A percentile compares a stretch with the other conserved stretches of the same genome.
Conservation (phyloP, 768 basidiomycete species). For the Tricholoma terreum region DNA sequence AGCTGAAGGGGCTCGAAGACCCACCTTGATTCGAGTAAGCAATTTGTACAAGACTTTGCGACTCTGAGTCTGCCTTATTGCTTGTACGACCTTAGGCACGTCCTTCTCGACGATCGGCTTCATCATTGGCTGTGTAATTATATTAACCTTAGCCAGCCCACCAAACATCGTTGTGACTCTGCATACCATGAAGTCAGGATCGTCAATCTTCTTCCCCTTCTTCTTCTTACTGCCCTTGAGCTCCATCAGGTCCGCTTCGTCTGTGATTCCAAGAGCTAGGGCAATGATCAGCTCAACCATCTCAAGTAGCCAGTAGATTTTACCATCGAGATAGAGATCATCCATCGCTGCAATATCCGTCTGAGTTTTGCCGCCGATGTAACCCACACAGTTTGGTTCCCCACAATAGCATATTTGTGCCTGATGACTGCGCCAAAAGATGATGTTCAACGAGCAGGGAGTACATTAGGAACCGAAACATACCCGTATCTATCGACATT, state of each 20-base stretch:
- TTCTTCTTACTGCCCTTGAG: slow-evolving; percentile 94
- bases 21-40: slow-evolving; percentile 79
- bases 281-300: background rate
- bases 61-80: slow-evolving; percentile 84
- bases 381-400: slow-evolving; percentile 92
- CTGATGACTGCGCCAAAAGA: slow-evolving; percentile 63
- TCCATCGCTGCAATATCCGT: slow-evolving; percentile 95
- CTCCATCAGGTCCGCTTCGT: slow-evolving; percentile 79
- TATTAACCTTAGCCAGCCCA: background rate
- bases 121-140: slow-evolving; percentile 58
- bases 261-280: slow-evolving; percentile 87
- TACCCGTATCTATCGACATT: slow-evolving; percentile 99
- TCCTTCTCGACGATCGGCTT: slow-evolving; percentile 75
- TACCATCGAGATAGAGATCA: slow-evolving; percentile 91
- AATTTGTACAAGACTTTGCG: slow-evolving; percentile 80
- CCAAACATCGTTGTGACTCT: background rate
- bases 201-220: slow-evolving; percentile 90
- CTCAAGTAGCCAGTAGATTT: slow-evolving; percentile 10
- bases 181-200: slow-evolving; percentile 80
- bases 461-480: slow-evolving; percentile 23
- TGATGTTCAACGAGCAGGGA: background rate
- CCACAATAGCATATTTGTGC: slow-evolving; percentile 95
- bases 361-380: slow-evolving; percentile 97
- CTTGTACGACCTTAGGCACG: slow-evolving; percentile 88
- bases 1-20: slow-evolving; percentile 4